Evolutionary conservation across 495 filamentous ascomycete species (phyloP).

Genomic region (Xeromyces bisporus): DNA sequence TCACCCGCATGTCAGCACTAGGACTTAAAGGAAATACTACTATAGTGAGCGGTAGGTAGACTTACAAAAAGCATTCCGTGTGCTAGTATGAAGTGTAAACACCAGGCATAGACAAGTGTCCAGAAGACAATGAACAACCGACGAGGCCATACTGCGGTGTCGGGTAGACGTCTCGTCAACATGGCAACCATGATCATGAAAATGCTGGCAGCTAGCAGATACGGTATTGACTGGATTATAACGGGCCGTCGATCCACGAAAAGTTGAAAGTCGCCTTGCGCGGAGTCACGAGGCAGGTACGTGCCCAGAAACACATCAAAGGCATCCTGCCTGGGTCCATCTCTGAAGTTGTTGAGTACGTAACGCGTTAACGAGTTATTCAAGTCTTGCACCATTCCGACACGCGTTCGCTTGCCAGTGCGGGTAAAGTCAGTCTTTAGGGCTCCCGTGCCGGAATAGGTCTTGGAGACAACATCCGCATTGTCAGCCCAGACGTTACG

Average conservation of each 20-base stretch:
- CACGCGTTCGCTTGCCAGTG: constrained; percentile 68
- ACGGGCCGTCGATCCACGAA: constrained; percentile 81
- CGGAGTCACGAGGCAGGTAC: constrained; percentile 52
- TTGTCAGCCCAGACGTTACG: constrained; percentile 97
- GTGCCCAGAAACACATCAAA: constrained; percentile 86
- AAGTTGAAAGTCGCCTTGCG: constrained; percentile 44
- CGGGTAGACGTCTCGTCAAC: constrained; percentile 50
- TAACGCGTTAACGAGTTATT: constrained; percentile 74
- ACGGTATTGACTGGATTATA: constrained; percentile 77
- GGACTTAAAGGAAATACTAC: background rate
- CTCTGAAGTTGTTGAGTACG: constrained; percentile 76
- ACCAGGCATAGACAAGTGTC: constrained; percentile 49
- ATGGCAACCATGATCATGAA: constrained; percentile 71
- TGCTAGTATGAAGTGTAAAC: constrained; percentile 50
- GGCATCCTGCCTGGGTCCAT: constrained; percentile 84
- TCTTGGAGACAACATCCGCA: constrained; percentile 79
- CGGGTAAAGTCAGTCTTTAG: constrained; percentile 94
- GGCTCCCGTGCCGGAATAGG: constrained; percentile 88
- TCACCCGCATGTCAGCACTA: constrained; percentile 3
- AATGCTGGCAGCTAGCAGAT: constrained; percentile 69
- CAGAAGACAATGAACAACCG: constrained; percentile 63
- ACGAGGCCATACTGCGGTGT: constrained; percentile 57
- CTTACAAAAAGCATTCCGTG: constrained; percentile 90
- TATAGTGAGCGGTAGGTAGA: constrained; percentile 11
- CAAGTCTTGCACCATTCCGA: constrained; percentile 64